Percentiles rank a stretch among this genome's conserved stretches.
These are phyloP conservation scores for Clausena lansium DNA, from an alignment of 345 rosid species.

Conservation along the genomic window DNA sequence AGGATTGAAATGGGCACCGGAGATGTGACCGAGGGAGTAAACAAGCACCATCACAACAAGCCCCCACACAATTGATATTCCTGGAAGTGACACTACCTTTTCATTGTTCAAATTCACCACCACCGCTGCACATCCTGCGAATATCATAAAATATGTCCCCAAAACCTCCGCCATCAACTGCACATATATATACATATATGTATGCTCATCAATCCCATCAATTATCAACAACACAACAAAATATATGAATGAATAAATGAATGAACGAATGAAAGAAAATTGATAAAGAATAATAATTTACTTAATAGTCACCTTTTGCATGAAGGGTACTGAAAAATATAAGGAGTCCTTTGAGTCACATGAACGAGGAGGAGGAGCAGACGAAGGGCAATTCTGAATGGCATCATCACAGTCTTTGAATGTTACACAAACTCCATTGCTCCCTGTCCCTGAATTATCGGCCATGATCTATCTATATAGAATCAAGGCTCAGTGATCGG, in stretches of 20 bases:
- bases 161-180: conserved; percentile 72
- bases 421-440: conserved; percentile 46
- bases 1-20: conserved; percentile 97
- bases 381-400: not conserved
- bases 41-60: conserved; percentile 81
- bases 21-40: conserved; percentile 89
- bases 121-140: conserved; percentile 83
- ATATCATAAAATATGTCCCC: conserved; percentile 93
- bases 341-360: conserved; percentile 12
- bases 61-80: conserved; percentile 86
- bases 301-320: conserved; percentile 57
- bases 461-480: conserved; percentile 38
- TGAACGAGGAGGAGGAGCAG: conserved; percentile 15
- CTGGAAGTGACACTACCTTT: conserved; percentile 64
- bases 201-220: not conserved
- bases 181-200: not conserved
- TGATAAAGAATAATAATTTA: not conserved
- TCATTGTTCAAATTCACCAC: conserved; percentile 64
- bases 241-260: not conserved
- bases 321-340: conserved; percentile 60
- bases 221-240: not conserved
- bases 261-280: too few species aligned
- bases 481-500: not conserved
- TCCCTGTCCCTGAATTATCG: conserved; percentile 34
- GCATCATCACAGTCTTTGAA: conserved; percentile 36